A percentile compares a stretch with the other conserved stretches of the same genome.
These are phyloP conservation scores for Trametes sp. DNA, from an alignment of 1,284 basidiomycete genomes.

Conservation along the genomic window DNA sequence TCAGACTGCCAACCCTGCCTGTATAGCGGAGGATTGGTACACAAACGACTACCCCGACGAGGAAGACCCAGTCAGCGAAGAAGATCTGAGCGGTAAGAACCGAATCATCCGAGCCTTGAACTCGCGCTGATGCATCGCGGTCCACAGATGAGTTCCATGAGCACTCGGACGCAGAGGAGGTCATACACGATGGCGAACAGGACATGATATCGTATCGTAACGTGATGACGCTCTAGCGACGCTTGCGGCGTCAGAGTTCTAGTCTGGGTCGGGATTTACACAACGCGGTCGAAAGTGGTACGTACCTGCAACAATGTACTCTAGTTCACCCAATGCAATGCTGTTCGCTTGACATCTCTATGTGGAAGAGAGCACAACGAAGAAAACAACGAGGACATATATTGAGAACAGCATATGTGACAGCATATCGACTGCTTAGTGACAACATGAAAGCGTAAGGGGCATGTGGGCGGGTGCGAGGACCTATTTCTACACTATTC, in stretches of 20 bases:
- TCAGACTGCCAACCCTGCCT: slow-evolving; percentile 1
- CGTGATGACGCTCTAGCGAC: slow-evolving; percentile 17
- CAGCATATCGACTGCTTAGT: slow-evolving; percentile 8
- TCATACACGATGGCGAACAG: slow-evolving; percentile 15
- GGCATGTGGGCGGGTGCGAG: background rate
- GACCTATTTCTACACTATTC: slow-evolving; percentile 2
- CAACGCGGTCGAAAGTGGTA: background rate
- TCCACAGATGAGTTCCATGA: slow-evolving; percentile 33
- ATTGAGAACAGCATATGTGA: slow-evolving; percentile 3
- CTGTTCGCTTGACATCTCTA: background rate
- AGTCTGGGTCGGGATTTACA: background rate
- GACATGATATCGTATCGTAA: slow-evolving; percentile 19
- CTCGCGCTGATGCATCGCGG: background rate
- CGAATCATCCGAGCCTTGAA: background rate
- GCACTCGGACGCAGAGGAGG: slow-evolving; percentile 28
- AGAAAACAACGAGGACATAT: background rate
- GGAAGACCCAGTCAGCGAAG: slow-evolving; percentile 53
- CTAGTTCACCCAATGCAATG: slow-evolving; percentile 1
- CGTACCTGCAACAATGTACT: slow-evolving; percentile 8
- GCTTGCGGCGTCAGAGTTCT: too few relatives aligned
- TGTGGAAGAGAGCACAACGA: background rate
- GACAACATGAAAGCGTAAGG: background rate
- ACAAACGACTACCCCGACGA: slow-evolving; percentile 85
- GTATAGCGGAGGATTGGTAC: slow-evolving; percentile 78
- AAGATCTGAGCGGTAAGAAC: slow-evolving; percentile 50